A percentile compares a stretch with the other conserved stretches of the same genome.
Conservation (phyloP, 805 yeast species). For the Ogataea henricii region DNA sequence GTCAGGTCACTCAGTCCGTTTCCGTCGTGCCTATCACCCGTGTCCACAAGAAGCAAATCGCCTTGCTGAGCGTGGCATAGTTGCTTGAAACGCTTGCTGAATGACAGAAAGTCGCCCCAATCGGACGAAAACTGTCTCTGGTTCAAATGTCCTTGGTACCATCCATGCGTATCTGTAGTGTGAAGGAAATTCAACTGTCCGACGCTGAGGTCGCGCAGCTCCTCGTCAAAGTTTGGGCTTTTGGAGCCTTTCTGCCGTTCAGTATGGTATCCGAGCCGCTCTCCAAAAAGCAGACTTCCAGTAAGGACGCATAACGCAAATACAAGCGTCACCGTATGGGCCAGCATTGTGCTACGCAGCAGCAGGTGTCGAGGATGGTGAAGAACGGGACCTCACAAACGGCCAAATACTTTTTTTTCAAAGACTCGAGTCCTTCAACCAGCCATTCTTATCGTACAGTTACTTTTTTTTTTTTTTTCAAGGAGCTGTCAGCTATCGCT, state of each 20-base stretch:
- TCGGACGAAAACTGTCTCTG: constrained; percentile 79
- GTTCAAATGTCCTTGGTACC: constrained; percentile 88
- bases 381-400: not conserved
- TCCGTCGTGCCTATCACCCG: constrained; percentile 95
- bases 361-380: not conserved
- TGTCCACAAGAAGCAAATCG: constrained; percentile 77
- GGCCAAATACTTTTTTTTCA: not conserved
- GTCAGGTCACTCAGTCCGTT: constrained; percentile 87
- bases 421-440: no score
- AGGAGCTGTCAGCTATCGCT: no score
- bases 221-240: constrained; percentile 38
- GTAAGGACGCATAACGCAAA: constrained; percentile 11
- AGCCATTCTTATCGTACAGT: not conserved
- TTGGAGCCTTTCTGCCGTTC: constrained; percentile 25
- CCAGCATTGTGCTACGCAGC: constrained; percentile 5
- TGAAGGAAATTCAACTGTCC: constrained; percentile 84
- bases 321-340: constrained; percentile 8
- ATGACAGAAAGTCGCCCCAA: constrained; percentile 90
- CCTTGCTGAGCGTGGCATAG: constrained; percentile 37
- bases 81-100: constrained; percentile 51
- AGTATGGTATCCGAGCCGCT: constrained; percentile 10
- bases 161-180: constrained; percentile 96
- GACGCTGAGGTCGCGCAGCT: constrained; percentile 57
- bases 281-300: constrained; percentile 5
- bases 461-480: not conserved